Percentiles rank a stretch among this genome's conserved stretches.
Evolutionary conservation across 2,329 filamentous ascomycete genomes (phyloP).

Genomic region (Cytospora piceae): DNA sequence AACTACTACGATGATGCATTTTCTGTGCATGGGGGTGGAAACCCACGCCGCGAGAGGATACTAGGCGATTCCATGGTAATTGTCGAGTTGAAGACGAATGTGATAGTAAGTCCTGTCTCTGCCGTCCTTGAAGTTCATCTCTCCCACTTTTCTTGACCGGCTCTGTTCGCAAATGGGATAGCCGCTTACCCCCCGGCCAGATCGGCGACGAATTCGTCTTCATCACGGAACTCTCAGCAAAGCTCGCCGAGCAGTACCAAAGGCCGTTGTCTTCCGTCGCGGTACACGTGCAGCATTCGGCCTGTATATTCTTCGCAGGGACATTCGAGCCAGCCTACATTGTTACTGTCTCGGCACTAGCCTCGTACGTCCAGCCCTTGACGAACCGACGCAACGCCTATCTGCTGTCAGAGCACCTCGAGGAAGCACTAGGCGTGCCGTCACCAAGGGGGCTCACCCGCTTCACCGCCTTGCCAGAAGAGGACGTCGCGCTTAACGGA

Average conservation of each 20-base stretch:
- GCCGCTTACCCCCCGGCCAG: conserved; percentile 45
- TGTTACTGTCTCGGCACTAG: conserved; percentile 72
- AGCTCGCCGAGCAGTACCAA: conserved; percentile 75
- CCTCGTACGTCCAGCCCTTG: conserved; percentile 68
- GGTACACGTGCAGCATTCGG: conserved; percentile 75
- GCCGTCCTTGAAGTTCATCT: not conserved
- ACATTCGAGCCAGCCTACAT: conserved; percentile 80
- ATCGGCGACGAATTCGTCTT: conserved; percentile 76
- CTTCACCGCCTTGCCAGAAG: conserved; percentile 71
- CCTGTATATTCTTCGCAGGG: conserved; percentile 74
- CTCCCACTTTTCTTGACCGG: not conserved
- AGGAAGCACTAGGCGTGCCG: conserved; percentile 69
- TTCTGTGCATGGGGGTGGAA: conserved; percentile 36
- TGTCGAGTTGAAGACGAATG: conserved; percentile 67
- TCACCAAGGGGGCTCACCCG: conserved; percentile 71
- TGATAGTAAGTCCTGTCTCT: conserved; percentile 53
- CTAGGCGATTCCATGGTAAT: conserved; percentile 61
- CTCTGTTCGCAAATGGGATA: not conserved
- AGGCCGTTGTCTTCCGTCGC: conserved; percentile 74
- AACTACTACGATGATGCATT: conserved; percentile 54
- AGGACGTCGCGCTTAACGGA: conserved; percentile 72
- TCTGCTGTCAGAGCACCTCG: conserved; percentile 76
- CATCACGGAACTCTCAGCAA: conserved; percentile 72
- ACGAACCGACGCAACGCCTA: conserved; percentile 81
- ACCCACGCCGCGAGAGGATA: conserved; percentile 49